These are phyloP conservation scores for Rhizopus delemar DNA, from an alignment of 371 early-diverging fungal genomes.

Conservation along the genomic window DNA sequence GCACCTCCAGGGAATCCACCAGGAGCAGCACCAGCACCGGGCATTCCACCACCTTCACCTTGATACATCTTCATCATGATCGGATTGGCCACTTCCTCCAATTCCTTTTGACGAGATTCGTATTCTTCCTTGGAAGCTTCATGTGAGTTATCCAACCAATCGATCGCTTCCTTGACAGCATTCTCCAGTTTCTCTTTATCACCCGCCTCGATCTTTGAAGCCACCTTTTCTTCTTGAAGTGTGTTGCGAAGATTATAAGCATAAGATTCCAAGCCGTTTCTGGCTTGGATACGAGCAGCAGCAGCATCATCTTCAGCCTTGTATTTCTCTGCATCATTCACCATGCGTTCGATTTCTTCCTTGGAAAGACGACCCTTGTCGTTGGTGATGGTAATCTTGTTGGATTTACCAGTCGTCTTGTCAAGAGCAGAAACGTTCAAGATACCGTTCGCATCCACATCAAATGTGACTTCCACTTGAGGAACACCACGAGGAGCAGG, in stretches of 20 bases:
- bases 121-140: constrained; percentile 92
- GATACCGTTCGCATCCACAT: constrained; percentile 92
- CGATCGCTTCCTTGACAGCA: constrained; percentile 79
- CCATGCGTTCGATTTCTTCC: constrained; percentile 89
- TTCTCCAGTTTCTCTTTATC: constrained; percentile 82
- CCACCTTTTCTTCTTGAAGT: constrained; percentile 77
- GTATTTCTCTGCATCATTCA: constrained; percentile 86
- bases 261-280: constrained; percentile 85
- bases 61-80: constrained; percentile 81
- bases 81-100: constrained; percentile 86
- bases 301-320: constrained; percentile 86
- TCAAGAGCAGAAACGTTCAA: constrained; percentile 90
- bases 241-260: constrained; percentile 85
- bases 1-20: constrained; percentile 74
- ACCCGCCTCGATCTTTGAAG: constrained; percentile 61
- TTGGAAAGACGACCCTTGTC: constrained; percentile 46
- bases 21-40: constrained; percentile 46
- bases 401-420: constrained; percentile 78
- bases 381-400: constrained; percentile 90
- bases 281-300: constrained; percentile 78
- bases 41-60: constrained; percentile 42
- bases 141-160: constrained; percentile 81
- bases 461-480: constrained; percentile 90
- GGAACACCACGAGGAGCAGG: constrained; percentile 89
- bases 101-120: constrained; percentile 83